Evolutionary conservation across 1,284 basidiomycete genomes (phyloP), one percentile per base, ranked within the genome.

Genomic region (Cutaneotrichosporon sp.): DNA sequence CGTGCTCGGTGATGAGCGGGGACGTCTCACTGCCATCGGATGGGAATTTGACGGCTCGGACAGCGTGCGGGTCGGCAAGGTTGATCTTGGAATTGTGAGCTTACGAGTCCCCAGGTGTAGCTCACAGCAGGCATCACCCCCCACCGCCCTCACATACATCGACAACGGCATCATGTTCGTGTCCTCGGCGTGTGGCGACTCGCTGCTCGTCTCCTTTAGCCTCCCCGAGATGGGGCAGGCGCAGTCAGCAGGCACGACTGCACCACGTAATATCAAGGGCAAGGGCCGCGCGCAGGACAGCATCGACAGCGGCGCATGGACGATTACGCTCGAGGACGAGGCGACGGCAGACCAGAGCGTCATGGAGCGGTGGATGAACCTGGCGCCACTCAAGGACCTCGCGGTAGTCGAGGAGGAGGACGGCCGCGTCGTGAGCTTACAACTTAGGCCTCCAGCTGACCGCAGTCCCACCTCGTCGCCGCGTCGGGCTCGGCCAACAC

Each of bases 371-470:
- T 90, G 86, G 80, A 86, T 86, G 72, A 95, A 94, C 72, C 84
- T 98, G 58, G 93, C 91, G 0, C 96, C 96, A 0, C 90, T 97
- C 47, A 80, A 89, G 67, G 96, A 98, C 76, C 91, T 93, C 34
- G 84, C 86, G 16, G 78, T 91, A 2, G 89, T 90, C 7, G 89
- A 93, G 74, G 83, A 85, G 4, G 91, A 92, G 58, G 85, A 85
- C 0, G 89, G 86, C 63, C 88, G 88, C 10, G 87, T 91, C 80
- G 90, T 91, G 71, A 71, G 85, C 76, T 4, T 46, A 40, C 53
- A 32, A 18, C 10, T 16, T 31, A 38, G 30, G 22, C 7, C 18
- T 11, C 13, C 40, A 21, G 22, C 49, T 64, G 16, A 59, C 57
- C 6, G 4, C 73, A 91, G 88, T 86, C 86, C 14, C 88, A 94